Evolutionary conservation across 352 stramenopile genomes (phyloP).

Genomic region (Globisporangium echinulatum): DNA sequence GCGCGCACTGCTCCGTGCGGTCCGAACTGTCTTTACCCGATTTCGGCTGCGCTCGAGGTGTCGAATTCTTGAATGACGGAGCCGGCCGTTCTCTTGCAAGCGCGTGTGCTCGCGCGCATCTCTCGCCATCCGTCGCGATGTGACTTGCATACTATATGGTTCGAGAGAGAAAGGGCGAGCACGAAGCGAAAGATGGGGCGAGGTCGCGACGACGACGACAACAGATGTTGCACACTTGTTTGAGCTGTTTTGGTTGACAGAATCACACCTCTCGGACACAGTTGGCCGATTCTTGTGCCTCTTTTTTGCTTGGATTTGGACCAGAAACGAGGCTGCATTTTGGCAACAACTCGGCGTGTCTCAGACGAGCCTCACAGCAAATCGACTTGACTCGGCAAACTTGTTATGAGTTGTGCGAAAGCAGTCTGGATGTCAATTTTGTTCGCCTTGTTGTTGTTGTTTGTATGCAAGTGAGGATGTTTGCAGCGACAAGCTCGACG

Average conservation of each 20-base stretch:
- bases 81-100: not conserved
- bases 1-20: too few relatives aligned
- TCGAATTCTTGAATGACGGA: conserved; percentile 1
- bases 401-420: not conserved
- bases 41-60: not conserved
- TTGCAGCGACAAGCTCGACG: too few relatives aligned
- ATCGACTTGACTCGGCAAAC: not conserved
- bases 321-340: conserved; percentile 1
- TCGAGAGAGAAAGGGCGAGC: not conserved
- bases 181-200: not conserved
- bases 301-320: not conserved
- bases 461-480: not conserved
- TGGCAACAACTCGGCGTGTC: not conserved
- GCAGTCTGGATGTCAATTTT: not conserved
- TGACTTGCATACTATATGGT: not conserved
- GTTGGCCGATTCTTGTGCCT: not conserved
- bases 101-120: not conserved
- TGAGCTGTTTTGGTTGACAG: not conserved
- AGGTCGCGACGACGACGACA: not conserved
- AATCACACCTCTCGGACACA: not conserved
- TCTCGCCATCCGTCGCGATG: not conserved
- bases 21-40: conserved; percentile 2
- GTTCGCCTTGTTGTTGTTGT: not conserved
- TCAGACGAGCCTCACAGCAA: not conserved
- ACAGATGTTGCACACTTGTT: not conserved